Evolutionary conservation across 352 stramenopile species (phyloP), one percentile per base, ranked within the genome.

Genomic region (Aphanomyces euteiches): DNA sequence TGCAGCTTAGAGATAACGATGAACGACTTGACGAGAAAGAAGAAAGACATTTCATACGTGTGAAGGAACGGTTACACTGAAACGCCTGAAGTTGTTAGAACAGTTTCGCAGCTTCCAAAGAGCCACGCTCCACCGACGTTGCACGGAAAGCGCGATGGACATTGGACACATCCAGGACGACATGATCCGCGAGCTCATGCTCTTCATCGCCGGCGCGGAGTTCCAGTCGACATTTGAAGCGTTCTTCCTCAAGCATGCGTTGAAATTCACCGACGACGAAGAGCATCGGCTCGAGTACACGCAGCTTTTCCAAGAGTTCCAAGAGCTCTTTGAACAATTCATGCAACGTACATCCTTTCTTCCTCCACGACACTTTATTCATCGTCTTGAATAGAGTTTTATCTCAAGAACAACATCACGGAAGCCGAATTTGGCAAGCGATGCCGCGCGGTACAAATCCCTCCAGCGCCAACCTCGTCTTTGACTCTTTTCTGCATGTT

Each of bases 211-310:
- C 45, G 81, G 78, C 36, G 63, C 82, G 36, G 47, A 65, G 17
- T 91, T 90, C 78, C 84, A 91, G 73, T 74, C 78, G 34, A 74
- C 78, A 56, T 91, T 91, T 70, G 84, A 91, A 67, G 75, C 88
- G 73, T 91, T 91, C 53, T 91, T 91, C 56, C 74, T 91, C 56
- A 77, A 88, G 70, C 74, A 90, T 47, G 79, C 84, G 71, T 78
- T 88, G 56, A 57, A 53, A 47, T 91, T 91, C 73, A 86, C 67
- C 34, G 81, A 90, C 67, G 82, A 85, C 4, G 53, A 81, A 21
- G 84, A 91, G 74, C 84, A 91, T 65, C 74, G 81, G 34, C 80
- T 91, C 65, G 79, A 83, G 28, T 91, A 91, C 72, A 90, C 86
- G 78, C 82, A 80, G 12, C 78, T 91, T 66, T 91, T 90, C 75